Evolutionary conservation across 177 flowering plant genomes (phyloP).

Genomic region (Vitis hybrid): DNA sequence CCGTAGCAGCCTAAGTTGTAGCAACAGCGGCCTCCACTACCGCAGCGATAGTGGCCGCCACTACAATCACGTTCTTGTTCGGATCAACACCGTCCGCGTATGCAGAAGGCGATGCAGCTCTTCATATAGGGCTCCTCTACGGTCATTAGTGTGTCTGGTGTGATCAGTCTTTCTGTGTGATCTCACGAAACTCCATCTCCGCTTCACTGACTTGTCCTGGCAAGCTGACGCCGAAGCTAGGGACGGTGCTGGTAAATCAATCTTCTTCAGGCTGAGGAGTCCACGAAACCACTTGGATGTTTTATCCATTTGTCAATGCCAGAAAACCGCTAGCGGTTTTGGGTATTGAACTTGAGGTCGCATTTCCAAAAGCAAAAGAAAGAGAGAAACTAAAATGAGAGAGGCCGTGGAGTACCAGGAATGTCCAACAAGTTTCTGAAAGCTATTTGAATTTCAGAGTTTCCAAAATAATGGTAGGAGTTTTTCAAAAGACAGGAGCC

Average conservation of each 20-base stretch:
- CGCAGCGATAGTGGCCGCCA: conserved; percentile 62
- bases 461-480: too few species aligned
- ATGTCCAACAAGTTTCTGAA: too few species aligned
- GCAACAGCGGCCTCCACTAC: conserved; percentile 70
- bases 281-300: conserved; percentile 51
- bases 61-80: conserved; percentile 54
- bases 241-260: conserved; percentile 14
- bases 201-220: conserved; percentile 28
- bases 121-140: conserved; percentile 8
- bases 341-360: background rate
- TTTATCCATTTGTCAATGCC: conserved; percentile 40
- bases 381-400: background rate
- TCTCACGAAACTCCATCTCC: conserved; percentile 51
- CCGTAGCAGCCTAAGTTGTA: conserved; percentile 62
- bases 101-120: background rate
- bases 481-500: too few species aligned
- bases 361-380: background rate
- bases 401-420: background rate
- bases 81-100: conserved; percentile 26
- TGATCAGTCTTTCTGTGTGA: conserved; percentile 8
- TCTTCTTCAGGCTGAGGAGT: conserved; percentile 39
- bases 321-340: conserved; percentile 10
- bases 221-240: background rate
- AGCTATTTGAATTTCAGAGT: too few species aligned
- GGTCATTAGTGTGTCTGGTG: conserved; percentile 1